Percentiles rank a stretch among this genome's conserved stretches.
Conservation (phyloP, 306 rosid species). For the Quillaja saponaria region DNA sequence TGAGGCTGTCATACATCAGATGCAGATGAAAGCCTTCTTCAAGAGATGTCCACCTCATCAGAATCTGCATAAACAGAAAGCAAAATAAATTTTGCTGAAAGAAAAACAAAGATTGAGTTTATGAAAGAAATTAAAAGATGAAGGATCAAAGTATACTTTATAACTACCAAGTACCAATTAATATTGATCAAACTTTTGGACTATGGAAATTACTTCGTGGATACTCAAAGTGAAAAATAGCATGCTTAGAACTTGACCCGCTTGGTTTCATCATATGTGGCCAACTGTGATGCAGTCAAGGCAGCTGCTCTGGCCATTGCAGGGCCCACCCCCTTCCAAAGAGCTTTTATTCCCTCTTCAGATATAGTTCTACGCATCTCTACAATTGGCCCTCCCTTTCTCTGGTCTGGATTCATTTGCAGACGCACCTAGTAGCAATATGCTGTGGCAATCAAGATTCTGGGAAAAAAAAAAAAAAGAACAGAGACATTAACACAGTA, state of each 20-base stretch:
- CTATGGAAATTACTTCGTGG: constrained; percentile 39
- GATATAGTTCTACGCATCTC: constrained; percentile 66
- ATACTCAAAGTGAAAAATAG: constrained; percentile 45
- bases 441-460: constrained; percentile 6
- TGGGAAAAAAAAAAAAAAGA: constrained; percentile 21
- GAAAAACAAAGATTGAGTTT: constrained; percentile 1
- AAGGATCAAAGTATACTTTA: background rate
- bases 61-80: constrained; percentile 57
- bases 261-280: constrained; percentile 92
- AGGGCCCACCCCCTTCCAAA: constrained; percentile 96
- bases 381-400: constrained; percentile 51
- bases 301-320: constrained; percentile 93
- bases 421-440: constrained; percentile 68
- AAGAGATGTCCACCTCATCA: constrained; percentile 61
- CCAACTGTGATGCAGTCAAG: constrained; percentile 91
- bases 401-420: constrained; percentile 77
- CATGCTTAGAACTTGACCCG: constrained; percentile 67
- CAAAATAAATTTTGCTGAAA: constrained; percentile 16
- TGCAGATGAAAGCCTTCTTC: constrained; percentile 81
- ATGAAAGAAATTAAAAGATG: background rate
- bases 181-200: constrained; percentile 24
- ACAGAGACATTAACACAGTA: constrained; percentile 4
- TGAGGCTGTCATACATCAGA: constrained; percentile 57
- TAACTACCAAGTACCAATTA: constrained; percentile 20
- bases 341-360: constrained; percentile 78